Percentiles rank a stretch among this genome's conserved stretches.
phyloP scores from a whole-genome alignment of 768 basidiomycete species.

The Collybia mongolica region DNA sequence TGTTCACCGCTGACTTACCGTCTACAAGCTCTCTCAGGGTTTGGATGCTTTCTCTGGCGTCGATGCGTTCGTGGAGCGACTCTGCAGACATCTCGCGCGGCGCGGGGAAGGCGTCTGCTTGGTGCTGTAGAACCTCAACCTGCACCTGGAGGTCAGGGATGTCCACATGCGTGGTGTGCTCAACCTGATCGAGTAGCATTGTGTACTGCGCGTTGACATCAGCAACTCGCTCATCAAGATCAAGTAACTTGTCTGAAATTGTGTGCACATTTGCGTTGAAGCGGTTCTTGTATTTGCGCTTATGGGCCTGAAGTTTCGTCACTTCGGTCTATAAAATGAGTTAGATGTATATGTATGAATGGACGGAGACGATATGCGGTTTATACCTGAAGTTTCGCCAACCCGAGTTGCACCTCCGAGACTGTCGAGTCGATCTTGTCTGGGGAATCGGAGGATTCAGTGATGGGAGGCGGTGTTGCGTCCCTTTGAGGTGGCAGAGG shows the following conservation, averaged over 20 bases:
- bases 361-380: not conserved
- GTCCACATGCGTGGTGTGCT: slow-evolving; percentile 26
- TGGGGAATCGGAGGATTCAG: slow-evolving; percentile 8
- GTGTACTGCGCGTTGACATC: slow-evolving; percentile 36
- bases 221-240: slow-evolving; percentile 37
- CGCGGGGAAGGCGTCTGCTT: slow-evolving; percentile 14
- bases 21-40: slow-evolving; percentile 37
- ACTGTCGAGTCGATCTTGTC: not conserved
- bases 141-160: slow-evolving; percentile 33
- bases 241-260: slow-evolving; percentile 36
- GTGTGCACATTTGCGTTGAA: slow-evolving; percentile 39
- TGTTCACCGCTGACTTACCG: slow-evolving; percentile 29
- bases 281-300: slow-evolving; percentile 38
- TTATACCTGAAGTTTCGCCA: slow-evolving; percentile 14
- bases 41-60: slow-evolving; percentile 28
- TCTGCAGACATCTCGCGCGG: slow-evolving; percentile 2
- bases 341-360: not conserved
- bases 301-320: slow-evolving; percentile 33
- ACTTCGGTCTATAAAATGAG: slow-evolving; percentile 31
- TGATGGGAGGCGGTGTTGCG: not conserved
- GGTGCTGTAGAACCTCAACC: slow-evolving; percentile 35
- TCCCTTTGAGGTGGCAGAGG: not conserved
- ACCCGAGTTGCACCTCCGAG: not conserved
- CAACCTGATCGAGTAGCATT: slow-evolving; percentile 33
- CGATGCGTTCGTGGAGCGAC: slow-evolving; percentile 19